Base-by-base conservation (phyloP, 2,329 filamentous ascomycete species). In the Massarina eburnea region DNA sequence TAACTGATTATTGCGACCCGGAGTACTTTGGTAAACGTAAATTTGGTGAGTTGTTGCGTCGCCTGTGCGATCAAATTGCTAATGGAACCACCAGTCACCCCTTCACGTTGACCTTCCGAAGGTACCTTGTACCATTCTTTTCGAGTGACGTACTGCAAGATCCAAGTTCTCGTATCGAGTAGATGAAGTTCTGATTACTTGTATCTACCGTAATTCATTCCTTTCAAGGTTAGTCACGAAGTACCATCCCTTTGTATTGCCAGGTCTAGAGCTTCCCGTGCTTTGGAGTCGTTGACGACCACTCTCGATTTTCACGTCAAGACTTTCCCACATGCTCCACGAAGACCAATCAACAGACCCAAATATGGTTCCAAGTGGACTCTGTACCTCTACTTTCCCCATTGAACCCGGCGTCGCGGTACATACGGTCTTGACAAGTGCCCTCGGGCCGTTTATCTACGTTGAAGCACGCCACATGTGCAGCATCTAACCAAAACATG, bases 151-250 rank as follows among this genome's bases (percentile, higher is more conserved):
- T 57, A 43, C 49, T 48, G 44, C 51, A 45, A 61, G 59, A 66
- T 64, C 54, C 55, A 66, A 67, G 63, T 43, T 64, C 60, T 63
- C 63, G 62, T 49, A 46, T 61, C 55, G 55, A 57, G 37, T 61
- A 67, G 62, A 64, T 65, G 59, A 43, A 62, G 57, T 64, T 64
- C 51, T 45, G 43, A 44, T 35, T 48, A 62, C 57, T 56, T 35
- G 41, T 41, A 51, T 55, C 55, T 43, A 44, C 27, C 52, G 54
- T 53, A 45, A 41, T 18, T 52, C 40, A 46, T 56, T 56, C 55
- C 50, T 46, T 20, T 26, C 33, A 44, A 37, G 38, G 52, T 41
- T 52, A 48, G 46, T 43, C 14, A 18, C 9, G 22, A n/a, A 15
- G 18, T 43, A 32, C 14, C n/a, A 21, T 27, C 12, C 39, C 42